Evolutionary conservation across 2,329 filamentous ascomycete species (phyloP).

Genomic region (Fusarium lyarnte): DNA sequence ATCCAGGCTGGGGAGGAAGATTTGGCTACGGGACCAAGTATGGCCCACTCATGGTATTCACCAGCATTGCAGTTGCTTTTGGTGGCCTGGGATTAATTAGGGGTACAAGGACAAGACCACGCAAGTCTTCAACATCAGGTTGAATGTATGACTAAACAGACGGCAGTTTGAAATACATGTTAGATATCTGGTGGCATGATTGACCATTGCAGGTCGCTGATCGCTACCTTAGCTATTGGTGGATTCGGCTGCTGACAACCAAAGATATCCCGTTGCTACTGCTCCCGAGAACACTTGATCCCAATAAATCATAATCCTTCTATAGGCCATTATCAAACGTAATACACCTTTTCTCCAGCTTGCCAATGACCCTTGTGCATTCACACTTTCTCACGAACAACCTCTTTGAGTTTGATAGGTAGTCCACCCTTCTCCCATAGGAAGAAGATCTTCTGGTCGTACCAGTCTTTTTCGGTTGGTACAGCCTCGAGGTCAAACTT

Average conservation of each 20-base stretch:
- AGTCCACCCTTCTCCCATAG: background rate
- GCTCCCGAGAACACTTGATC: background rate
- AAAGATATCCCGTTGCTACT: fast-evolving
- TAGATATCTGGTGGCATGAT: background rate
- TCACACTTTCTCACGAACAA: background rate
- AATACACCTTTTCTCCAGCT: background rate
- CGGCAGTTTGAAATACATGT: fast-evolving
- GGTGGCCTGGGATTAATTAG: background rate
- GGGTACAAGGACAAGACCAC: background rate
- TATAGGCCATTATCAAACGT: fast-evolving
- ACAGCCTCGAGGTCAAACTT: conserved; percentile 5
- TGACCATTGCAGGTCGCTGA: fast-evolving
- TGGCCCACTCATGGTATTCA: background rate
- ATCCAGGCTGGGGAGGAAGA: background rate
- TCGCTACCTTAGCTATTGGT: background rate
- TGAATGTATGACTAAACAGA: background rate
- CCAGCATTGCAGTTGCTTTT: background rate
- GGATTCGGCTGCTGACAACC: fast-evolving
- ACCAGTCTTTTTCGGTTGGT: background rate
- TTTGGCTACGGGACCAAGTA: background rate
- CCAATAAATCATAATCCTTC: fast-evolving
- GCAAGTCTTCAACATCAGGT: background rate
- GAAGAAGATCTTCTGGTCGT: background rate
- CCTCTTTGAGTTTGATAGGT: background rate
- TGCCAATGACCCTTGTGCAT: background rate